These are phyloP conservation scores for Hypoxylon cercidicola DNA, from an alignment of 495 filamentous ascomycete species.

Conservation along the genomic window DNA sequence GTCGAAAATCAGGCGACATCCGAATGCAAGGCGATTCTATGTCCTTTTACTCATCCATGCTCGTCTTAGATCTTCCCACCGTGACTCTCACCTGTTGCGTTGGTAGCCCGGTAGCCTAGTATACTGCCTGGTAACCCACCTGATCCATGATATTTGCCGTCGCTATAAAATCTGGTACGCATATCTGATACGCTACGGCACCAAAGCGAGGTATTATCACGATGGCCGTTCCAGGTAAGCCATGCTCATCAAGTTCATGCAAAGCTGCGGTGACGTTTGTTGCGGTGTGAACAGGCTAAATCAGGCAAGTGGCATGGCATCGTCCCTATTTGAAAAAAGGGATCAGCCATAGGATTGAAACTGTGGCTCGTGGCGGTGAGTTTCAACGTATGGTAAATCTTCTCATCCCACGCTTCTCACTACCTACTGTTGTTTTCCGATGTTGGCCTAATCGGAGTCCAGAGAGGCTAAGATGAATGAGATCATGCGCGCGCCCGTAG, in stretches of 20 bases:
- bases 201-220: slow-evolving; percentile 23
- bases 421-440: slow-evolving; percentile 6
- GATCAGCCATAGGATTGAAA: slow-evolving; percentile 40
- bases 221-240: slow-evolving; percentile 31
- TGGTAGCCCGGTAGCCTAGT: slow-evolving; percentile 4
- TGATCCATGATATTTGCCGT: slow-evolving; percentile 20
- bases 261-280: slow-evolving; percentile 31
- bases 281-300: slow-evolving; percentile 45
- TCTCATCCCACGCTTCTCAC: slow-evolving; percentile 17
- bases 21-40: slow-evolving; percentile 11
- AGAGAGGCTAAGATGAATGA: slow-evolving; percentile 3
- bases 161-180: slow-evolving; percentile 17
- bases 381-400: slow-evolving; percentile 31
- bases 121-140: slow-evolving; percentile 2
- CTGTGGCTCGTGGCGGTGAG: slow-evolving; percentile 42
- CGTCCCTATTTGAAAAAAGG: slow-evolving; percentile 27
- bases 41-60: slow-evolving; percentile 1
- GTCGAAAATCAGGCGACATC: slow-evolving; percentile 16
- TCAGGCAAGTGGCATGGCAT: slow-evolving; percentile 37
- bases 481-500: not conserved
- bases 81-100: slow-evolving; percentile 12
- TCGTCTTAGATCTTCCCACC: slow-evolving; percentile 4
- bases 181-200: slow-evolving; percentile 22
- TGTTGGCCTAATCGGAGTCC: not conserved
- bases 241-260: slow-evolving; percentile 35